Evolutionary conservation across 441 rosid genomes (phyloP).

Genomic region (Omphalea diandra): DNA sequence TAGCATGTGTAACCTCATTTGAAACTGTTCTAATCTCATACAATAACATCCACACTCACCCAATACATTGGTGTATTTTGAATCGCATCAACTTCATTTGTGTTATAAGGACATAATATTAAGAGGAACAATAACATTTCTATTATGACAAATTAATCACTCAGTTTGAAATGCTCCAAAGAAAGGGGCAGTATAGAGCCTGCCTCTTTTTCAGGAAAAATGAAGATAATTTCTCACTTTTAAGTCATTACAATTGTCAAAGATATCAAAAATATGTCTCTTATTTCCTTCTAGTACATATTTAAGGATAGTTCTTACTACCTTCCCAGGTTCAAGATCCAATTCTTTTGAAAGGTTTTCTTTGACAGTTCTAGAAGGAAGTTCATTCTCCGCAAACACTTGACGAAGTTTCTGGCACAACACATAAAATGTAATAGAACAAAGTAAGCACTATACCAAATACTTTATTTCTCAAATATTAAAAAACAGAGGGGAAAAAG

Average conservation of each 20-base stretch:
- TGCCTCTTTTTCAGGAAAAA: background rate
- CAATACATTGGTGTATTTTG: background rate
- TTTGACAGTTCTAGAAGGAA: constrained; percentile 76
- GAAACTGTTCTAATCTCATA: no score
- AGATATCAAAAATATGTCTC: background rate
- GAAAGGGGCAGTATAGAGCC: background rate
- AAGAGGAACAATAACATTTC: background rate
- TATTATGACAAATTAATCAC: background rate
- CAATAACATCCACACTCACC: background rate
- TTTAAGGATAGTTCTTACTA: no score
- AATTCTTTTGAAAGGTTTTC: constrained; percentile 79
- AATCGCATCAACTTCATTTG: no score
- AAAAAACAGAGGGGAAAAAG: constrained; percentile 8
- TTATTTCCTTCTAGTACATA: background rate
- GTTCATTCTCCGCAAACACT: constrained; percentile 91
- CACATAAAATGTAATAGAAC: constrained; percentile 26
- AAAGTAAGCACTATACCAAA: constrained; percentile 15
- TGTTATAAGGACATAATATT: background rate
- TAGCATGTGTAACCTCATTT: no score
- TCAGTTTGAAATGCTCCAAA: background rate
- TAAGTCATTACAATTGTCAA: background rate
- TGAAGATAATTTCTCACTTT: background rate
- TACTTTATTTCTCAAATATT: background rate
- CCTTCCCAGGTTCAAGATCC: constrained; percentile 85
- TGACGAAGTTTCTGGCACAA: constrained; percentile 79